Conservation (phyloP, 1,284 basidiomycete genomes). For the Nidula niveotomentosa region DNA sequence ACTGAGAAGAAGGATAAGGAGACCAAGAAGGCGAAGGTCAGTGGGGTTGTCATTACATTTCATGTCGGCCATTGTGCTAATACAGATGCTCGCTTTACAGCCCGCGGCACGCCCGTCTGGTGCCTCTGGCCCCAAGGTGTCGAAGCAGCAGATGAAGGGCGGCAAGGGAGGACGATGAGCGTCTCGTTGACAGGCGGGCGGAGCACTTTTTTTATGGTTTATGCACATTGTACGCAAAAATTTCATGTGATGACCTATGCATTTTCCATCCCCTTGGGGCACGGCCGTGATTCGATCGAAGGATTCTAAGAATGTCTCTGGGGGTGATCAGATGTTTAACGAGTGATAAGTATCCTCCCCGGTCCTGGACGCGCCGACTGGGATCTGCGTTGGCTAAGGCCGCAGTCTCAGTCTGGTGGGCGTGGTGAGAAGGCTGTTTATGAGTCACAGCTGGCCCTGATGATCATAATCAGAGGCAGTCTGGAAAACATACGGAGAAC, state of each 20-base stretch:
- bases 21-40: constrained; percentile 86
- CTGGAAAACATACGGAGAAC: too few species aligned
- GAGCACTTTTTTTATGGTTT: constrained; percentile 7
- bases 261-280: neutral
- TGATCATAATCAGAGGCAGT: too few species aligned
- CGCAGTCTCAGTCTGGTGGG: too few species aligned
- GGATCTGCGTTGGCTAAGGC: too few species aligned
- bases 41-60: constrained; percentile 18
- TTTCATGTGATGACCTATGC: neutral
- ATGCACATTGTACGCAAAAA: constrained; percentile 5
- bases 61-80: neutral
- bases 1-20: constrained; percentile 96
- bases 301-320: too few species aligned
- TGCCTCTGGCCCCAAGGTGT: constrained; percentile 77
- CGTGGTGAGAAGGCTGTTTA: too few species aligned
- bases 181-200: constrained; percentile 5
- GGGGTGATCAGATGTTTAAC: too few species aligned
- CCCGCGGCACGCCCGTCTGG: constrained; percentile 52
- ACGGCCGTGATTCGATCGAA: too few species aligned
- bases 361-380: too few species aligned
- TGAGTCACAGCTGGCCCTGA: too few species aligned
- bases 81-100: constrained; percentile 25
- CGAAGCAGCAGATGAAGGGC: constrained; percentile 97
- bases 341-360: too few species aligned
- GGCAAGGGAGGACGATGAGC: constrained; percentile 70